Evolutionary conservation across 1,284 basidiomycete genomes (phyloP), one percentile per base, ranked within the genome.

Genomic region (Trichosporon inkin): DNA sequence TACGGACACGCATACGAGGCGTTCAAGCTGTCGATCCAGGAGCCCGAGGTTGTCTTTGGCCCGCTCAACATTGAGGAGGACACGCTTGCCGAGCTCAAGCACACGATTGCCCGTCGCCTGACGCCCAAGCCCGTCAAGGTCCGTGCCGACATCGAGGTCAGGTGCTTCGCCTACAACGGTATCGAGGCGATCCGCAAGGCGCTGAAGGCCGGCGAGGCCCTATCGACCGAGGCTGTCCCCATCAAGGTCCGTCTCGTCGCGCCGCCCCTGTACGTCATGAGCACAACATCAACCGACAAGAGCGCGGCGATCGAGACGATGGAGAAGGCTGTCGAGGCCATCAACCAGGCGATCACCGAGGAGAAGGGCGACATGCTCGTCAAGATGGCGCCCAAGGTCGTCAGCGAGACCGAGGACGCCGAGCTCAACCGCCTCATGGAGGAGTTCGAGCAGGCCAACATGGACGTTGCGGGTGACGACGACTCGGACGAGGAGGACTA

Each of bases 61-160:
- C 83, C 85, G 0, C 81, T 98, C 39, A 77, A 83, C 34, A 81
- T 84, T 22, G 78, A 80, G 63, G 73, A 75, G 52, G 82, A 87
- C 11, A 63, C 88, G 11, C 81, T 87, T 53, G 79, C 81, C 24
- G 83, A 92, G 61, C 84, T 99, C 28, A 85, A 85, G 68, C 80
- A 85, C 63, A 97, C 92, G 53, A 97, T 99, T 73, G 93, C 94
- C 10, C 88, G 94, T 56, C 87, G 96, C 44, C 83, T 99, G 60
- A 99, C 95, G 1, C 96, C 95, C 13, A 96, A 99, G 78, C 94
- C 96, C 11, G 95, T 99, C 83, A 99, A 98, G 81, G 86, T 99
- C 57, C 92, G 95, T 73, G 92, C 96, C 19, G 96, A 99, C 80
- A 89, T 99, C 66, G 94, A 99, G 79, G 82, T 99, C 57, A 97